These are phyloP conservation scores for Nectriaceae sp. DNA, from an alignment of 2,329 filamentous ascomycete species.

Conservation along the genomic window DNA sequence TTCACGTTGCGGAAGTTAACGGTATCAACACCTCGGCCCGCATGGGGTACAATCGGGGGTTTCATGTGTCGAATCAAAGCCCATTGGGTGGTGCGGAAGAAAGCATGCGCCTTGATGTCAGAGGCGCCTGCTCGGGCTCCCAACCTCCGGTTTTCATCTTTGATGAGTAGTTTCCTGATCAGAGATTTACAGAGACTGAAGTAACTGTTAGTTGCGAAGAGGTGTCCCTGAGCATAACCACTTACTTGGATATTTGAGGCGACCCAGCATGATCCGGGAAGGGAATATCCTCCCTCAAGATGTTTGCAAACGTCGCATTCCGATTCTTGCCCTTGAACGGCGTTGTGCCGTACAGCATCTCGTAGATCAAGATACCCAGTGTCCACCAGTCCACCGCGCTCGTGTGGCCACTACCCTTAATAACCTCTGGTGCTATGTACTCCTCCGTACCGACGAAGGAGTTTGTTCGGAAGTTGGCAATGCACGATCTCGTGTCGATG, in stretches of 20 bases:
- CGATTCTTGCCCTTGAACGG: conserved; percentile 99
- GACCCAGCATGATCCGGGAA: conserved; percentile 87
- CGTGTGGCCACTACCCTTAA: conserved; percentile 97
- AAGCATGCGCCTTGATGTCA: conserved; percentile 93
- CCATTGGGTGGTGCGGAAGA: conserved; percentile 97
- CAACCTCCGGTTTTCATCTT: conserved; percentile 91
- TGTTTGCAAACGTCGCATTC: conserved; percentile 97
- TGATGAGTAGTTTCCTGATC: conserved; percentile 95
- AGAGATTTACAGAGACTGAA: conserved; percentile 89
- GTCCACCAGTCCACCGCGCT: conserved; percentile 99
- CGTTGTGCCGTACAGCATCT: conserved; percentile 98
- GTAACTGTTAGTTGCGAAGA: conserved; percentile 18
- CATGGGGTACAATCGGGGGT: conserved; percentile 91
- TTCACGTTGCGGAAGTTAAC: conserved; percentile 98
- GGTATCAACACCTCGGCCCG: conserved; percentile 88
- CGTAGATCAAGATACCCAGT: conserved; percentile 92
- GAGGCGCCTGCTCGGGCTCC: conserved; percentile 94
- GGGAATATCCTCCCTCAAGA: conserved; percentile 89
- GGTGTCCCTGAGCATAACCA: background rate
- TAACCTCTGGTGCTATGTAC: conserved; percentile 98
- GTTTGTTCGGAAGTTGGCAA: conserved; percentile 96
- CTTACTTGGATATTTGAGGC: conserved; percentile 90
- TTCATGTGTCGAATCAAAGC: conserved; percentile 97
- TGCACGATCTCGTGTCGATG: conserved; percentile 99
- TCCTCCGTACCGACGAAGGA: conserved; percentile 98